Evolutionary conservation across 306 rosid genomes (phyloP).

Genomic region (Albizia julibrissin): DNA sequence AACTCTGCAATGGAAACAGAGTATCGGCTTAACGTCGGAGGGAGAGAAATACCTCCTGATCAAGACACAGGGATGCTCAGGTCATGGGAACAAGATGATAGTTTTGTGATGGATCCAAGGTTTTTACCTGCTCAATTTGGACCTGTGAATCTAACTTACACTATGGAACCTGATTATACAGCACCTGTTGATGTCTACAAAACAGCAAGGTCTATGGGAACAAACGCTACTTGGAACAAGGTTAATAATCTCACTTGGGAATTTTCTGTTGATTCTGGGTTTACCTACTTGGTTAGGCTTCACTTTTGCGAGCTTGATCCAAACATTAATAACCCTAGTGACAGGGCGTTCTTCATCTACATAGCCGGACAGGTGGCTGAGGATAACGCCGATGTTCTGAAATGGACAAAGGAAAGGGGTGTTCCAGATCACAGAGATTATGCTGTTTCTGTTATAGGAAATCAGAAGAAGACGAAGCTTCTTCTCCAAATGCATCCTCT

Average conservation of each 20-base stretch:
- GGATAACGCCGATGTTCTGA: background rate
- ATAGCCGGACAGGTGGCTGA: conserved; percentile 37
- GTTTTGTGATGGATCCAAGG: background rate
- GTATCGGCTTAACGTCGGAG: conserved; percentile 38
- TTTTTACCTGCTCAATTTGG: accelerated
- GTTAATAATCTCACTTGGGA: background rate
- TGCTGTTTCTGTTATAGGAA: background rate
- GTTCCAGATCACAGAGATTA: conserved; percentile 33
- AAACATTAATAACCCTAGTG: background rate
- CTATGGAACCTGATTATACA: conserved; percentile 5
- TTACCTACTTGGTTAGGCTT: conserved; percentile 8
- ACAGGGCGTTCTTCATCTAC: conserved; percentile 34
- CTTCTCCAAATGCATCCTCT: conserved; percentile 15
- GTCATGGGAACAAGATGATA: background rate
- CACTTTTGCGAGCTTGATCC: conserved; percentile 14
- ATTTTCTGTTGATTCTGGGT: conserved; percentile 2
- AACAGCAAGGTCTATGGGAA: conserved; percentile 40
- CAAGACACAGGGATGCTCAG: conserved; percentile 41
- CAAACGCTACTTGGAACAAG: background rate
- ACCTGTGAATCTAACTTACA: background rate
- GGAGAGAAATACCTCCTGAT: background rate
- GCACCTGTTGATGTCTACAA: conserved; percentile 39
- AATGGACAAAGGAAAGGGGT: background rate
- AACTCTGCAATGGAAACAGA: conserved; percentile 30
- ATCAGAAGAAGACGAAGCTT: conserved; percentile 19